Percentiles rank a stretch among this genome's conserved stretches.
Evolutionary conservation across 1,284 basidiomycete genomes (phyloP).

Genomic region (Apiotrichum mycotoxinovorans): DNA sequence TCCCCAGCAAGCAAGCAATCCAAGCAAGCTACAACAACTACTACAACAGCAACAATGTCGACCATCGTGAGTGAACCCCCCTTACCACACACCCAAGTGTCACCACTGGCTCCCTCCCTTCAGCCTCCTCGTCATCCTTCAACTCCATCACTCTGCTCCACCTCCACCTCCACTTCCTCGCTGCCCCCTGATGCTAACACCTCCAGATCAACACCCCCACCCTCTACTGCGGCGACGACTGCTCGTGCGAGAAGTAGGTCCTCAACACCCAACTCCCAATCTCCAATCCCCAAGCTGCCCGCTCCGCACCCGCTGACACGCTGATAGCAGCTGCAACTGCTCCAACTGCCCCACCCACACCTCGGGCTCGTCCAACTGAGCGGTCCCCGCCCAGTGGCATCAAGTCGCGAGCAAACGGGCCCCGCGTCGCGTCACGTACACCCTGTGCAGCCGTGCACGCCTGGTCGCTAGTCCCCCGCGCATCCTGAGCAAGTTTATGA

Average conservation of each 20-base stretch:
- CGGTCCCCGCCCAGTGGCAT: background rate
- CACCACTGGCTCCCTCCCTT: too few relatives aligned
- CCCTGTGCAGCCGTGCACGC: too few relatives aligned
- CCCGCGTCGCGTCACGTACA: too few relatives aligned
- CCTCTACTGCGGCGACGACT: background rate
- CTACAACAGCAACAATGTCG: background rate
- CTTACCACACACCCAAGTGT: too few relatives aligned
- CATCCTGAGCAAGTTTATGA: too few relatives aligned
- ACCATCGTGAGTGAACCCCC: background rate
- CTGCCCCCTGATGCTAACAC: background rate
- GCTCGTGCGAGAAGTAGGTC: background rate
- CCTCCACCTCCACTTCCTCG: too few relatives aligned
- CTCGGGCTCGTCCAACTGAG: background rate
- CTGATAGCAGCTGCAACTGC: slow-evolving; percentile 1
- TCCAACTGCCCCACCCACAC: background rate
- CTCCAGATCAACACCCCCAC: background rate
- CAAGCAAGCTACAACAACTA: too few relatives aligned
- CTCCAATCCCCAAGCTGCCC: too few relatives aligned
- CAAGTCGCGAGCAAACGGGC: background rate
- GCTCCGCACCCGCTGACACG: too few relatives aligned
- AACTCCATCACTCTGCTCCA: background rate
- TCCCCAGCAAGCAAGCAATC: background rate
- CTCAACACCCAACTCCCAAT: background rate
- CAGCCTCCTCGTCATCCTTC: too few relatives aligned
- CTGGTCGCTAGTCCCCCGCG: too few relatives aligned